Evolutionary conservation across 192 early-diverging fungal species (phyloP), one percentile per base, ranked within the genome.

Genomic region (Spizellomyces sp.): DNA sequence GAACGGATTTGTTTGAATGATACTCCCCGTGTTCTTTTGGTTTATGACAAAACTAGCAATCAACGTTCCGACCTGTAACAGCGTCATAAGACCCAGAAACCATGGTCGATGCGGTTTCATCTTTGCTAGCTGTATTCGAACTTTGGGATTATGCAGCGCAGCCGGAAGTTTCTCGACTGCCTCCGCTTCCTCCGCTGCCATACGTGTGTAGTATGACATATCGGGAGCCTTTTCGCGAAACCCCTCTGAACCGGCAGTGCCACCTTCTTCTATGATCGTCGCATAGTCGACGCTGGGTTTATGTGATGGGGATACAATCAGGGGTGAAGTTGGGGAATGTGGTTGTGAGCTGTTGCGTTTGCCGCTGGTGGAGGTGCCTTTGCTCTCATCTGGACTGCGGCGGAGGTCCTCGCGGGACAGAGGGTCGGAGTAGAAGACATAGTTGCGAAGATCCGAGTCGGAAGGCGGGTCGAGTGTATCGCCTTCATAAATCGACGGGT

Each of bases 1-100:
- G 67, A 91, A 85, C 0, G 90, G 88, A 27, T 77, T 80, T 0
- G 86, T 87, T 65, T 90, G 74, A 45, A 95, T 90, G 21, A 87
- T 41, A 10, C 50, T 64, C 8, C 89, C 87, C 1, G 91, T 93
- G 12, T 82, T 50, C 42, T 86, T 65, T 9, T 83, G 64, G 69
- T 91, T 92, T 36, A 85, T 58, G 15, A 75, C 47, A 41, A 82
- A 60, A 22, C 48, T 45, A 42, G 56, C 67, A 22, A 79, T 71
- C 15, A 84, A 60, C 27, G 71, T 45, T 15, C 48, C 60, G 9
- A 84, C 22, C 50, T 86, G 85, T 8, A 77, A 48, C 14, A 73
- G 14, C n/a, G 83, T 79, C 64, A 81, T 60, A 2, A 71, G 43
- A 22, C 77, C 73, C 58, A 86, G 62, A 67, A 86, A 86, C 63